These are phyloP conservation scores for Epichloe sibirici DNA, from an alignment of 2,329 filamentous ascomycete species.

Conservation along the genomic window DNA sequence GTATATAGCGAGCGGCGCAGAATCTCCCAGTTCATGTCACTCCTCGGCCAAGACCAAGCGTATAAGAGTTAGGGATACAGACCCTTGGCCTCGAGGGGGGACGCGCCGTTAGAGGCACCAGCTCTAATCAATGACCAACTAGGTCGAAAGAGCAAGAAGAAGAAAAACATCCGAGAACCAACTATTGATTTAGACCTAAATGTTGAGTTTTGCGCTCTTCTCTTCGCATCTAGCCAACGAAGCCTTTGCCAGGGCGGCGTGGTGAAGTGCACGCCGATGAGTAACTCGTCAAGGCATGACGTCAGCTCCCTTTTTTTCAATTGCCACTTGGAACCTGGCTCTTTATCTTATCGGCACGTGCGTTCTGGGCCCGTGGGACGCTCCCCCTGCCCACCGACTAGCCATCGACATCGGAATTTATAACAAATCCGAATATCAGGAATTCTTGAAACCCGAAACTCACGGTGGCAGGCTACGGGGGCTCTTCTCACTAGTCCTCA, in stretches of 20 bases:
- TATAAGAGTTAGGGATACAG: no score
- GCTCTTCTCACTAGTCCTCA: neutral
- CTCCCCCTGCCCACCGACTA: neutral
- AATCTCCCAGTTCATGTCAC: no score
- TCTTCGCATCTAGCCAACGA: no score
- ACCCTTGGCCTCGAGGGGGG: no score
- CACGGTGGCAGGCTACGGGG: no score
- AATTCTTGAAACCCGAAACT: neutral
- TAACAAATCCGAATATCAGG: neutral
- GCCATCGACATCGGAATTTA: neutral
- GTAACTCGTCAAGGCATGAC: neutral
- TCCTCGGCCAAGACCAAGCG: no score
- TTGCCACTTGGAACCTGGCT: no score
- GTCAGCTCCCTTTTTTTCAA: neutral
- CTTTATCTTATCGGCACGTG: conserved; percentile 8
- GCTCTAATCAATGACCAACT: no score
- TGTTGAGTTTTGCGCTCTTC: neutral
- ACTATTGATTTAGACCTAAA: neutral
- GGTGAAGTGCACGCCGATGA: no score
- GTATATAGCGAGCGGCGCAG: no score
- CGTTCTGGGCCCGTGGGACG: neutral
- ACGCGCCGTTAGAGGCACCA: no score
- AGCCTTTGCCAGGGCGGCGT: no score
- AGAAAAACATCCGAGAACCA: neutral
- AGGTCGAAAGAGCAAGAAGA: neutral